phyloP scores from a whole-genome alignment of 2,329 filamentous ascomycete species.

The Daldinia eschscholtzii region DNA sequence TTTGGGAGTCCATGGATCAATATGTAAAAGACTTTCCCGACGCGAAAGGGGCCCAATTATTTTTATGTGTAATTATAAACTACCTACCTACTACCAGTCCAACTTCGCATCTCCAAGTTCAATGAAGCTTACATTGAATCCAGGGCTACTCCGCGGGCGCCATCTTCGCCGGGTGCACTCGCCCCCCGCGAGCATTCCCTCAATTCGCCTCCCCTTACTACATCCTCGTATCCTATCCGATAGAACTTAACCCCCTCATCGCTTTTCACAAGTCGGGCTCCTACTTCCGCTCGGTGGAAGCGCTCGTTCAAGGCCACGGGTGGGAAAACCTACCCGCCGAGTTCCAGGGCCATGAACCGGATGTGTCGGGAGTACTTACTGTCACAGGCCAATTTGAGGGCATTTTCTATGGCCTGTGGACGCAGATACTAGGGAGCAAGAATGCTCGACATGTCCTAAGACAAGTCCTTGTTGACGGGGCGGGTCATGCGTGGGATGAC shows the following conservation, averaged over 20 bases:
- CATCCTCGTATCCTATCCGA: conserved; percentile 41
- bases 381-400: conserved; percentile 34
- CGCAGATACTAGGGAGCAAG: conserved; percentile 30
- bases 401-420: conserved; percentile 33
- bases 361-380: conserved; percentile 36
- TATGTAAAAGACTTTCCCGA: conserved; percentile 33
- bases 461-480: conserved; percentile 35
- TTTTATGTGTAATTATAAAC: conserved; percentile 34
- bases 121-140: conserved; percentile 8
- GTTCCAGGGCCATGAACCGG: conserved; percentile 37
- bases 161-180: conserved; percentile 37
- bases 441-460: conserved; percentile 29
- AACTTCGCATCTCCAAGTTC: neutral
- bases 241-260: conserved; percentile 37
- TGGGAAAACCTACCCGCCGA: conserved; percentile 40
- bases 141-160: conserved; percentile 42
- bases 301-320: conserved; percentile 37
- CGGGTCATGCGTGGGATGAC: conserved; percentile 34
- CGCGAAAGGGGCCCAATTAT: conserved; percentile 20
- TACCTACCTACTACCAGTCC: neutral
- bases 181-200: conserved; percentile 25
- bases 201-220: conserved; percentile 37
- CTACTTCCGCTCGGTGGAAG: conserved; percentile 40
- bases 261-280: conserved; percentile 36
- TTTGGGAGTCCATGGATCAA: conserved; percentile 34